Percentiles rank a stretch among this genome's conserved stretches.
These are phyloP conservation scores for Cyberlindnera bimundalis DNA, from an alignment of 805 yeast species.

Conservation along the genomic window DNA sequence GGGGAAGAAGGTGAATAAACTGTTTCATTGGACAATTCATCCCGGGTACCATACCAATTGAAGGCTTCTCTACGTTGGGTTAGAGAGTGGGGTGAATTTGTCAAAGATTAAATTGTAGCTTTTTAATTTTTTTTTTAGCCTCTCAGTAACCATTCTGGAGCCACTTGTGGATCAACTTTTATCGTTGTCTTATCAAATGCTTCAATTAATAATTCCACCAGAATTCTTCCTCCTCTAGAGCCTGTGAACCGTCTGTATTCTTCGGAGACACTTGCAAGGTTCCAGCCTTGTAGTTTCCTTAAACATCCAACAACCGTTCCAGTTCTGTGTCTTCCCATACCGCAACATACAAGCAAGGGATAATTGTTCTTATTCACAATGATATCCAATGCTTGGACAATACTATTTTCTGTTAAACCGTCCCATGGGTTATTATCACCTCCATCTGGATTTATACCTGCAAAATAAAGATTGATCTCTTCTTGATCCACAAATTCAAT, in stretches of 20 bases:
- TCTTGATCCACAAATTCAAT: conserved; percentile 74
- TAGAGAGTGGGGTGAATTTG: too few species aligned
- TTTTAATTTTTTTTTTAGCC: too few species aligned
- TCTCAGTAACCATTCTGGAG: conserved; percentile 45
- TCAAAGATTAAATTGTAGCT: too few species aligned
- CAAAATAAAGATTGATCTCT: conserved; percentile 74
- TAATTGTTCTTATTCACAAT: conserved; percentile 70
- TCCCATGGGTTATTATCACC: conserved; percentile 92
- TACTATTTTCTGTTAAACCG: conserved; percentile 79
- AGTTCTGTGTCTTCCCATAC: conserved; percentile 97
- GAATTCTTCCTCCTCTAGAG: conserved; percentile 83
- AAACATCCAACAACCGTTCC: conserved; percentile 96
- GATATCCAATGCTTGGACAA: conserved; percentile 72
- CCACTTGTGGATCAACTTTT: conserved; percentile 36
- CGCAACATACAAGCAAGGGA: conserved; percentile 90
- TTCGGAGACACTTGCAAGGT: conserved; percentile 85
- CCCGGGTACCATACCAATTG: too few species aligned
- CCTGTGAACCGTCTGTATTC: conserved; percentile 95
- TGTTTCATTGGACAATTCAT: too few species aligned
- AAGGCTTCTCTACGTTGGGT: too few species aligned
- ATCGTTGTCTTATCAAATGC: conserved; percentile 51
- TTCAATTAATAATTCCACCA: conserved; percentile 88
- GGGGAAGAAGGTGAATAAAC: too few species aligned
- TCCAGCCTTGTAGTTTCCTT: conserved; percentile 95
- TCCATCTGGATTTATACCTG: conserved; percentile 76